These are phyloP conservation scores for Chimonanthus praecox DNA, from an alignment of 164 flowering plant genomes.

Conservation along the genomic window DNA sequence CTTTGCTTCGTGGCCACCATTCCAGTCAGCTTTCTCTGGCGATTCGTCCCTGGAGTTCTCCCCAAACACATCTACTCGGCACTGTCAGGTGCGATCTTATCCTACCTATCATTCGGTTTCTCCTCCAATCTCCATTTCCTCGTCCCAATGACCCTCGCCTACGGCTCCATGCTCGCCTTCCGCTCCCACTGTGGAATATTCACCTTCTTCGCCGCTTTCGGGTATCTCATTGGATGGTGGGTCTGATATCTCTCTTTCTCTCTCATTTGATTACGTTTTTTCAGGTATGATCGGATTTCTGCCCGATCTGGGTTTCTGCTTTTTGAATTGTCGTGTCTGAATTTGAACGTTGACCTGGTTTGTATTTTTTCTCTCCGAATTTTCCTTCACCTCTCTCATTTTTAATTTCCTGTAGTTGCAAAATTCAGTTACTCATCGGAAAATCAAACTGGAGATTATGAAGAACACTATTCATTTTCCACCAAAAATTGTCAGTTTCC, in stretches of 20 bases:
- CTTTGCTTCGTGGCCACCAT: conserved; percentile 87
- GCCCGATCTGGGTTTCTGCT: neutral
- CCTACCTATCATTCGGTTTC: conserved; percentile 83
- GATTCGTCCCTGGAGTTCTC: conserved; percentile 57
- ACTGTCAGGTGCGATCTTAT: conserved; percentile 58
- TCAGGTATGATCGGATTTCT: neutral
- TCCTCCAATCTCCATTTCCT: conserved; percentile 90
- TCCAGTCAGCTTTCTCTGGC: conserved; percentile 67
- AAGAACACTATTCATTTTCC: no score
- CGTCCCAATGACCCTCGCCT: conserved; percentile 75
- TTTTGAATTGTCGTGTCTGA: neutral
- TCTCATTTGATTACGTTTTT: neutral
- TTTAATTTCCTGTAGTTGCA: no score
- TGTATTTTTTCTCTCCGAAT: no score
- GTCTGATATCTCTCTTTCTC: conserved; percentile 1
- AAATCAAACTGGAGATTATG: no score
- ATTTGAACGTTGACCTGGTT: no score
- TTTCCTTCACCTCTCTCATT: no score
- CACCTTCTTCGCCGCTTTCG: conserved; percentile 77
- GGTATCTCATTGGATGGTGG: conserved; percentile 92
- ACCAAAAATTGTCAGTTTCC: no score
- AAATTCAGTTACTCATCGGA: no score
- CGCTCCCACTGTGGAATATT: conserved; percentile 67
- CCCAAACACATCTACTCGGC: conserved; percentile 66
- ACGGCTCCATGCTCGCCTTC: conserved; percentile 66